Evolutionary conservation across 129 eudicot species (phyloP).

Genomic region (Ambrosia artemisiifolia): DNA sequence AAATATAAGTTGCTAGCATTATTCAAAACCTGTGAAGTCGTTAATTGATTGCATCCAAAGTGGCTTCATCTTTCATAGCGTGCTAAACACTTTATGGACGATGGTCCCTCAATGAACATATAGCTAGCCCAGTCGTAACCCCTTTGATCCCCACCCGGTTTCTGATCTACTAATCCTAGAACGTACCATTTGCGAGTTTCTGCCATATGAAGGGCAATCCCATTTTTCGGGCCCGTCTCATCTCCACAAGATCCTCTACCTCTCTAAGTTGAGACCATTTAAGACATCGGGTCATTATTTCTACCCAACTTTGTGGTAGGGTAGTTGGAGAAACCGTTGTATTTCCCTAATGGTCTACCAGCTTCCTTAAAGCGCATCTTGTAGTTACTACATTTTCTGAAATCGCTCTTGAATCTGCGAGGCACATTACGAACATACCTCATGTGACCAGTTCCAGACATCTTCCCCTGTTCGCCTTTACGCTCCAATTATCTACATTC

Average conservation of each 20-base stretch:
- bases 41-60: slow-evolving; percentile 89
- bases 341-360: slow-evolving; percentile 56
- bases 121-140: slow-evolving; percentile 52
- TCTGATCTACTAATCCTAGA: slow-evolving; percentile 58
- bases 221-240: slow-evolving; percentile 63
- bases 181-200: slow-evolving; percentile 59
- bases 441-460: too few species aligned
- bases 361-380: slow-evolving; percentile 73
- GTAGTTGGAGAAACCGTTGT: slow-evolving; percentile 66
- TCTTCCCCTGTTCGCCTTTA: too few species aligned
- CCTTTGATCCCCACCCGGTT: slow-evolving; percentile 96
- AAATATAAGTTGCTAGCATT: too few species aligned
- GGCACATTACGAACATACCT: too few species aligned
- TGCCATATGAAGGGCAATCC: slow-evolving; percentile 65
- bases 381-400: slow-evolving; percentile 64
- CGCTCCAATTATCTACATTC: too few species aligned
- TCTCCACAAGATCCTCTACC: slow-evolving; percentile 75
- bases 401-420: too few species aligned
- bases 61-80: slow-evolving; percentile 97
- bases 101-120: slow-evolving; percentile 97
- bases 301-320: slow-evolving; percentile 56
- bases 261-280: slow-evolving; percentile 43
- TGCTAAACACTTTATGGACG: slow-evolving; percentile 99
- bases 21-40: too few species aligned
- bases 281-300: slow-evolving; percentile 46